Conservation (phyloP, 176 grass and related monocot species). For the Typha latifolia region DNA sequence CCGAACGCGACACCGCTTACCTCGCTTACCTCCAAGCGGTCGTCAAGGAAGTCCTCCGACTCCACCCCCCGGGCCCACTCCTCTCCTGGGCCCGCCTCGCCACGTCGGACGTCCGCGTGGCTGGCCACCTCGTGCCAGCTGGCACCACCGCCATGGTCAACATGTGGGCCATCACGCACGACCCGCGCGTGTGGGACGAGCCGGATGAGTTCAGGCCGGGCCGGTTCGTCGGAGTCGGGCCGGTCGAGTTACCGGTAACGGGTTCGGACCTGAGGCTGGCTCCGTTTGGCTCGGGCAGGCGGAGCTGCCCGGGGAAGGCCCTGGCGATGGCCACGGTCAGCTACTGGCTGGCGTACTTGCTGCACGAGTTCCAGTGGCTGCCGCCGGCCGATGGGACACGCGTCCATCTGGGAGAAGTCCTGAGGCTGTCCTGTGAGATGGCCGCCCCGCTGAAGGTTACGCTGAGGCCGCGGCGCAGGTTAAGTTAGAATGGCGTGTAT, state of each 20-base stretch:
- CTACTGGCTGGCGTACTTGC: slow-evolving; percentile 66
- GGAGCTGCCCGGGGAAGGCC: slow-evolving; percentile 75
- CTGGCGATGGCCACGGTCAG: slow-evolving; percentile 74
- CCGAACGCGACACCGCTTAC: slow-evolving; percentile 28
- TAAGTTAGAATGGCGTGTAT: not conserved
- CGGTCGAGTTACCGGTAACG: slow-evolving; percentile 16
- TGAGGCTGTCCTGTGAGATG: slow-evolving; percentile 92
- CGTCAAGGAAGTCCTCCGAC: slow-evolving; percentile 63
- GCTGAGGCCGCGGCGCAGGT: slow-evolving; percentile 1
- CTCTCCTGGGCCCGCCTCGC: slow-evolving; percentile 84
- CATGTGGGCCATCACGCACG: slow-evolving; percentile 97
- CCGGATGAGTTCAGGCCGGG: slow-evolving; percentile 43
- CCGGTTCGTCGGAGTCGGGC: slow-evolving; percentile 20
- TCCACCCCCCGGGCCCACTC: slow-evolving; percentile 87
- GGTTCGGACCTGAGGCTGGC: slow-evolving; percentile 68
- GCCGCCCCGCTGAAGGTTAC: slow-evolving; percentile 41
- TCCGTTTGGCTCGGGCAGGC: slow-evolving; percentile 65
- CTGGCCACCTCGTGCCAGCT: slow-evolving; percentile 42
- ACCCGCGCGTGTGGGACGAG: slow-evolving; percentile 47
- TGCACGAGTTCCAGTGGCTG: slow-evolving; percentile 57
- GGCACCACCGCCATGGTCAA: slow-evolving; percentile 95
- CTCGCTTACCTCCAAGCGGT: slow-evolving; percentile 72
- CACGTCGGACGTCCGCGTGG: slow-evolving; percentile 54
- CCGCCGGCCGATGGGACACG: not conserved
- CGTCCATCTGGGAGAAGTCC: slow-evolving; percentile 53